Base-by-base conservation (phyloP, 257 asterid species). In the Plantago ovata region DNA sequence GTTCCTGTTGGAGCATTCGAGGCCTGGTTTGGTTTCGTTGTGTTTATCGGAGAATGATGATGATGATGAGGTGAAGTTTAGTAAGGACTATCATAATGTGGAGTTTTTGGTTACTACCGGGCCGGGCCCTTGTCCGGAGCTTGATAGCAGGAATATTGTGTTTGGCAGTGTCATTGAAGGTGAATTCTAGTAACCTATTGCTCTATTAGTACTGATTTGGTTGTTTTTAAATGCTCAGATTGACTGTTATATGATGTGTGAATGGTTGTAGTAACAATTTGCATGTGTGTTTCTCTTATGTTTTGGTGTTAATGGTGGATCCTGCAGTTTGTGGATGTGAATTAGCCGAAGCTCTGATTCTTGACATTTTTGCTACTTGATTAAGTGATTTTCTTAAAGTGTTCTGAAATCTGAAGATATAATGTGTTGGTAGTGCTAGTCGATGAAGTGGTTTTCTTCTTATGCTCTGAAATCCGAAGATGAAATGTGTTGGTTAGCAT, bases 61-160 rank as follows among this genome's bases (percentile, higher is more conserved):
- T 5, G 95, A 84, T 7, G 95, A 87, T 44, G 84, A 81, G 22
- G 9, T 87, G 61, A 87, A 83, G 86, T 68, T 90, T 45, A 69
- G 70, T 62, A 83, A 94, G 0, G 56, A 83, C 64, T 90, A 90
- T 64, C 96, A 81, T 50, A 90, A 90, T 64, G 98, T 90, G 2
- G 98, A 90, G 70, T 90, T 90, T 81, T 78, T 90, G 89, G 72
- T 87, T 63, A 90, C 98, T 6, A 84, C 96, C 9, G 98, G 96
- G 13, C 98, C 98, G 11, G 95, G 89, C 22, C 98, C 98, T 4
- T 83, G 84, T 49, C 95, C 95, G 21, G 84, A 85, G 77, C 95
- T 90, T 63, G 98, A 90, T 64, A 65, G 64, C 56, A 84, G 72
- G 81, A 90, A 90, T 52, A 90, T 90, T 59, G 98, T 87, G 16